A percentile compares a stretch with the other conserved stretches of the same genome.
Evolutionary conservation across 495 filamentous ascomycete species (phyloP).

Genomic region (Neurospora tetrasperma): DNA sequence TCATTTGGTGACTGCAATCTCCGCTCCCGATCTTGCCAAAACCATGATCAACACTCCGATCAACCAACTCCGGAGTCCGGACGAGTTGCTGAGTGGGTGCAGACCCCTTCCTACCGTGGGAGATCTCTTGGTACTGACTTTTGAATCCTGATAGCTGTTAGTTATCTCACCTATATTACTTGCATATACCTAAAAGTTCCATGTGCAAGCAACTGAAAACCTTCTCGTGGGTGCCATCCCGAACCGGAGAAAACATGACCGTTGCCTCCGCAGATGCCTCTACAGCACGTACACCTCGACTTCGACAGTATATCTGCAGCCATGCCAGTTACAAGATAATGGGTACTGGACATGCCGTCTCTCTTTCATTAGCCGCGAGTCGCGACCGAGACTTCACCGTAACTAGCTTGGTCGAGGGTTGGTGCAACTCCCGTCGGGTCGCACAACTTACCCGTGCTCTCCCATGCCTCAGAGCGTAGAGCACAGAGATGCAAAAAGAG

Average conservation of each 20-base stretch:
- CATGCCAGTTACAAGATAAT: neutral
- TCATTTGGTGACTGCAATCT: neutral
- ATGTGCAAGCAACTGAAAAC: neutral
- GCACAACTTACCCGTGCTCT: neutral
- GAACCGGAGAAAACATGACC: neutral
- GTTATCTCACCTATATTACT: no score
- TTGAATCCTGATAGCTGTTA: neutral
- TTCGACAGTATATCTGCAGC: neutral
- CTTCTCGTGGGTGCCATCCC: neutral
- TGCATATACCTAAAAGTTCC: no score
- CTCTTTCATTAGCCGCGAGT: neutral
- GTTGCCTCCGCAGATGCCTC: neutral
- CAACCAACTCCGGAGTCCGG: neutral
- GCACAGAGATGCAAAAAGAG: neutral
- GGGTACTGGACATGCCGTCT: no score
- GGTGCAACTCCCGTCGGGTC: neutral
- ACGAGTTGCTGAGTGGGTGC: neutral
- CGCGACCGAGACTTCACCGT: neutral
- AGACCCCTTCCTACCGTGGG: neutral
- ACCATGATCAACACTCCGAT: neutral
- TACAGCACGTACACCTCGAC: neutral
- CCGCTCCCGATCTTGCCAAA: neutral
- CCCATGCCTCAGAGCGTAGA: neutral
- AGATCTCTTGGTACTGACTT: neutral
- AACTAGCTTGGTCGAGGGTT: neutral